Conservation (phyloP, 1,284 basidiomycete species). For the Marasmius tenuissimus region DNA sequence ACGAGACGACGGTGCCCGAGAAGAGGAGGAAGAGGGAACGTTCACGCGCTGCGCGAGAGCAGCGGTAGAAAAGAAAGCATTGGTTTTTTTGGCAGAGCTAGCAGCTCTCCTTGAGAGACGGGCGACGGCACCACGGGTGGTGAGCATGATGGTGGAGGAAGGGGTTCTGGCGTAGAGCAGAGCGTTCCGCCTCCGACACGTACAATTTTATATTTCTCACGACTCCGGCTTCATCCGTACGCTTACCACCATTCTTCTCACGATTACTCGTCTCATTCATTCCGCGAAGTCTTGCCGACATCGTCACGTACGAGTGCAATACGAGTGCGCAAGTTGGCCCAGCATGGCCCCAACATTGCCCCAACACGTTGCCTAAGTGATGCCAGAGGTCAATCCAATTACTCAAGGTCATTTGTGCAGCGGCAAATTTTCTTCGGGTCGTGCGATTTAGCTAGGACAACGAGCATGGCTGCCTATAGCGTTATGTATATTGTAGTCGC, state of each 20-base stretch:
- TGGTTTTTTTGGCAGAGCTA: slow-evolving; percentile 69
- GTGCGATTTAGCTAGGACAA: no score
- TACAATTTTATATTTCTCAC: slow-evolving; percentile 2
- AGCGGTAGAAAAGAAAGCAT: slow-evolving; percentile 77
- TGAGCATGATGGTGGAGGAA: slow-evolving; percentile 59
- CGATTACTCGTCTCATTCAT: not conserved
- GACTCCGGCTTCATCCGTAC: slow-evolving; percentile 3
- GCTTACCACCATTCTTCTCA: not conserved
- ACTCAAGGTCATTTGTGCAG: no score
- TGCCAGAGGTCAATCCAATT: no score
- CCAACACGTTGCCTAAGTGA: no score
- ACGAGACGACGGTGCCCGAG: slow-evolving; percentile 29
- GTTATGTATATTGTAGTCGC: no score
- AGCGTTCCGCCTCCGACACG: not conserved
- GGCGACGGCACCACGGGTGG: slow-evolving; percentile 74
- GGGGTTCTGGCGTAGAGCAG: not conserved
- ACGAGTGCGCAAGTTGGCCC: no score
- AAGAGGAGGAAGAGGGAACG: slow-evolving; percentile 33
- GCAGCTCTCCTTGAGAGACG: slow-evolving; percentile 81
- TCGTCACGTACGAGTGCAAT: no score
- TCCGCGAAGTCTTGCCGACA: not conserved
- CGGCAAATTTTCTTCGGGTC: no score
- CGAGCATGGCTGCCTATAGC: no score
- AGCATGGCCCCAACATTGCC: no score
- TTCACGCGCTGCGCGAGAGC: slow-evolving; percentile 43